Conservation (phyloP, 768 basidiomycete species). For the Lepiota venenata region DNA sequence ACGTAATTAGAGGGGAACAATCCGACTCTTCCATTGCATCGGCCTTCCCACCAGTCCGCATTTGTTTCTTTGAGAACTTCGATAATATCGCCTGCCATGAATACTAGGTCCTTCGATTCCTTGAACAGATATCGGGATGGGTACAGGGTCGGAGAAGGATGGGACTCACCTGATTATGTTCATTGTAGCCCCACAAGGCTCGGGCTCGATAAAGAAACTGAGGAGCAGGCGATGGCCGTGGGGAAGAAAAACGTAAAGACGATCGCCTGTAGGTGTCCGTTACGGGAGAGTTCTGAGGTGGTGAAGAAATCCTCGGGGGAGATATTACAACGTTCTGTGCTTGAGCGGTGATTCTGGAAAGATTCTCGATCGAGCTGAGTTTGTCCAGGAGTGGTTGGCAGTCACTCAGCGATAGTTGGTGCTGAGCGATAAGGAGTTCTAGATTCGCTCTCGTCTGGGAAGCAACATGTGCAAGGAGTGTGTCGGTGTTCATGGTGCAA, state of each 20-base stretch:
- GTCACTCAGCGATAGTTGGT: conserved; percentile 43
- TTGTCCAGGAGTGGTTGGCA: conserved; percentile 42
- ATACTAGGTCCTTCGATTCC: conserved; percentile 73
- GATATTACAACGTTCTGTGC: neutral
- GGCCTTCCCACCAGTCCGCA: conserved; percentile 87
- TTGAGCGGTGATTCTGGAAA: neutral
- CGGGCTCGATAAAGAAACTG: conserved; percentile 36
- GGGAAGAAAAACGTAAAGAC: conserved; percentile 5
- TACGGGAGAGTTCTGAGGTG: neutral
- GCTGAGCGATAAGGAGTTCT: conserved; percentile 48
- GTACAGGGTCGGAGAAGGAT: neutral
- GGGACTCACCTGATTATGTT: conserved; percentile 42
- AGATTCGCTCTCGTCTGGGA: conserved; percentile 54
- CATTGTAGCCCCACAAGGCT: conserved; percentile 67
- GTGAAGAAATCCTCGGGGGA: neutral
- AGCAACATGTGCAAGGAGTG: conserved; percentile 43
- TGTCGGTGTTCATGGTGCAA: neutral
- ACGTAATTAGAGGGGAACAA: conserved; percentile 78
- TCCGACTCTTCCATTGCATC: conserved; percentile 53
- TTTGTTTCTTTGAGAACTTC: conserved; percentile 74
- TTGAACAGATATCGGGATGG: conserved; percentile 23
- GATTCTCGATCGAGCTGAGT: conserved; percentile 23
- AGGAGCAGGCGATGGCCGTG: conserved; percentile 19
- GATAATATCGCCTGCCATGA: conserved; percentile 69
- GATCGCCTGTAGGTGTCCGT: neutral